phyloP scores from a whole-genome alignment of 2,329 filamentous ascomycete genomes.

The Penicillium sclerotiorum region DNA sequence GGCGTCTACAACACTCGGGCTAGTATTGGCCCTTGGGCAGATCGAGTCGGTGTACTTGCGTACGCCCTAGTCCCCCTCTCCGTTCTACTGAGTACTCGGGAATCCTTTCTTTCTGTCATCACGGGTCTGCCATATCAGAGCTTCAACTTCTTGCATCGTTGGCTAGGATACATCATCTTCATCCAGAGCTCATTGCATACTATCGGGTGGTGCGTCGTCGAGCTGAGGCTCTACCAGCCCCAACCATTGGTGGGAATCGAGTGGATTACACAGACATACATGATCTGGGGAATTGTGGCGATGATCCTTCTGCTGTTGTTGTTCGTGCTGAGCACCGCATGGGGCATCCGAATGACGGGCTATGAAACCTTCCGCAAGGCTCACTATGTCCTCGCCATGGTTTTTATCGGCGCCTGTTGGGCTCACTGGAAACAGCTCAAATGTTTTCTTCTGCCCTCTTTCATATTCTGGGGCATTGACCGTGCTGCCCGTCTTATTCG shows the following conservation, averaged over 20 bases:
- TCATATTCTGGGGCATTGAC: slow-evolving; percentile 68
- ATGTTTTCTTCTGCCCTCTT: slow-evolving; percentile 68
- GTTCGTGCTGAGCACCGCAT: slow-evolving; percentile 60
- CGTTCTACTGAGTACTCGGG: slow-evolving; percentile 67
- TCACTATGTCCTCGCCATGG: slow-evolving; percentile 71
- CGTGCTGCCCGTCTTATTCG: slow-evolving; percentile 61
- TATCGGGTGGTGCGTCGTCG: slow-evolving; percentile 69
- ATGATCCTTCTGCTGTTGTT: slow-evolving; percentile 65
- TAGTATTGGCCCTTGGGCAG: slow-evolving; percentile 67
- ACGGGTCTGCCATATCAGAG: slow-evolving; percentile 75
- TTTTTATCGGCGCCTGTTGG: slow-evolving; percentile 76
- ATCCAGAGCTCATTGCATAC: slow-evolving; percentile 70
- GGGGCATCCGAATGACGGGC: slow-evolving; percentile 66
- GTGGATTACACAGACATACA: slow-evolving; percentile 68
- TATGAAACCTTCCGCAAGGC: slow-evolving; percentile 78
- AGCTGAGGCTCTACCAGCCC: slow-evolving; percentile 69
- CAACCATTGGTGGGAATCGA: slow-evolving; percentile 62
- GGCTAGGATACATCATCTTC: slow-evolving; percentile 74
- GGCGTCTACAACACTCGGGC: slow-evolving; percentile 64
- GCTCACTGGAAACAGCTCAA: slow-evolving; percentile 70
- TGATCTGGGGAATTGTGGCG: slow-evolving; percentile 73
- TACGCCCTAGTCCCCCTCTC: slow-evolving; percentile 74
- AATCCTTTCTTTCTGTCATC: slow-evolving; percentile 69
- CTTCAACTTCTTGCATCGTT: slow-evolving; percentile 77
- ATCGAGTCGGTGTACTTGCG: slow-evolving; percentile 70